phyloP scores from a whole-genome alignment of 2,329 filamentous ascomycete genomes.

The Penicillium janthinellum region DNA sequence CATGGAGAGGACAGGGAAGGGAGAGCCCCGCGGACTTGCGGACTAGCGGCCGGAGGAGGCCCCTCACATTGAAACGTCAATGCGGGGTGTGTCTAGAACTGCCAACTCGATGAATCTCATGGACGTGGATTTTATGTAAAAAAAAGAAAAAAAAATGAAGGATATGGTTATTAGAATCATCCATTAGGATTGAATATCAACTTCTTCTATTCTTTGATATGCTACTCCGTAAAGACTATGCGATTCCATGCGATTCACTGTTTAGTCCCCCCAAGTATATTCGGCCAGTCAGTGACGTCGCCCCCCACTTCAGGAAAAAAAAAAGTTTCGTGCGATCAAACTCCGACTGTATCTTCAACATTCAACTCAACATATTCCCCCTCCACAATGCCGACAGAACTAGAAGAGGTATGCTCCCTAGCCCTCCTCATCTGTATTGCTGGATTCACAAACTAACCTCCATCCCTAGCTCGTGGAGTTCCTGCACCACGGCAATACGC shows the following conservation, averaged over 20 bases:
- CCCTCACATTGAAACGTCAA: not conserved
- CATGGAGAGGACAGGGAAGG: not conserved
- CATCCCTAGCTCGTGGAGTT: constrained; percentile 68
- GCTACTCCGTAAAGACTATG: not conserved
- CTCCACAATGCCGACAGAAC: constrained; percentile 68
- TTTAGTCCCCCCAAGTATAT: not conserved
- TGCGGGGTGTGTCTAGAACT: not conserved
- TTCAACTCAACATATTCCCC: not conserved
- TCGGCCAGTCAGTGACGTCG: not conserved
- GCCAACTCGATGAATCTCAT: not conserved
- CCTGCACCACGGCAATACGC: constrained; percentile 86
- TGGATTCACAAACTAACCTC: not conserved
- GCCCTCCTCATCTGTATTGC: not conserved
- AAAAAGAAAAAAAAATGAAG: not conserved
- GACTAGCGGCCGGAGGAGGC: not conserved
- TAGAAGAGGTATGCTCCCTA: constrained; percentile 66
- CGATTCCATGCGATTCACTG: not conserved
- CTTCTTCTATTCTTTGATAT: not conserved
- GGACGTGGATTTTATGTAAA: not conserved
- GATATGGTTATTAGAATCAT: too few species aligned
- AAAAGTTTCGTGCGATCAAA: constrained; percentile 17
- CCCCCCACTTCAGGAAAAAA: constrained; percentile 22
- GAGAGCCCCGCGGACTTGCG: not conserved
- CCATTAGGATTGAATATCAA: not conserved
- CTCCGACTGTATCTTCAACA: constrained; percentile 1